phyloP scores from a whole-genome alignment of 176 grass and related monocot genomes.

The Zea mays region Zm-B73-REFERENCE-NAM-5.0 NC_050098.1:53388001-53388500 shows the following conservation, averaged over 20 bases:
- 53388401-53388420: no score
- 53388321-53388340: no score
- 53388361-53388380: background rate
- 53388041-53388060: no score
- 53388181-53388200: background rate
- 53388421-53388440: no score
- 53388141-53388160: background rate
- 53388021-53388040: background rate
- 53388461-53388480: no score
- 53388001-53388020: background rate
- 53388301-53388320: background rate
- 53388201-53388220: no score
- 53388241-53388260: background rate
- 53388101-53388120: background rate
- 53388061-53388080: background rate
- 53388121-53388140: background rate
- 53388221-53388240: background rate
- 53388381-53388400: background rate
- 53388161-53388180: background rate
- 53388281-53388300: background rate
- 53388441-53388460: no score
- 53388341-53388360: background rate
- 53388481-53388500: no score
- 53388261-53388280: background rate
- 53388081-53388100: conserved; percentile 8